Percentiles rank a stretch among this genome's conserved stretches.
Evolutionary conservation across 208 protist species (phyloP).

Genomic region (Crithidia fasciculata): DNA sequence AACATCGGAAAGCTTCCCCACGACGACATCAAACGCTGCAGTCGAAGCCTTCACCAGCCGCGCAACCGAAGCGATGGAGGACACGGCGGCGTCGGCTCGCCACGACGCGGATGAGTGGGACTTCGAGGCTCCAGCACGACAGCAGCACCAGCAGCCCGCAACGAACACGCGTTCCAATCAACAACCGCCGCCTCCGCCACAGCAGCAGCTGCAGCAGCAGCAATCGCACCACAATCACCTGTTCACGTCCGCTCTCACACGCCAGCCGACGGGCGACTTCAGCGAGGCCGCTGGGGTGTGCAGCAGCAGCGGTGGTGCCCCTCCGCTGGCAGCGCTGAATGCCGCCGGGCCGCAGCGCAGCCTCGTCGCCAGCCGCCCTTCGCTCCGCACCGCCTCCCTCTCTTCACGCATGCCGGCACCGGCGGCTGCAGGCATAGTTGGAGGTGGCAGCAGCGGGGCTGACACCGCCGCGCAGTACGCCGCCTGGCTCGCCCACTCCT

Average conservation of each 20-base stretch:
- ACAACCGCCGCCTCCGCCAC: neutral
- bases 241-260: neutral
- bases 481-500: neutral
- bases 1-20: conserved; percentile 1
- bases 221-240: neutral
- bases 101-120: conserved; percentile 21
- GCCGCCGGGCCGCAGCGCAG: conserved; percentile 6
- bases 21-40: neutral
- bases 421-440: neutral
- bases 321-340: neutral
- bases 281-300: neutral
- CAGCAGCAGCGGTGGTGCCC: neutral
- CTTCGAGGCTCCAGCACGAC: neutral
- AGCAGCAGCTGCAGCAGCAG: neutral
- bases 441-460: neutral
- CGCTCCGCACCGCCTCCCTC: conserved; percentile 2
- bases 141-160: neutral
- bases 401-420: neutral
- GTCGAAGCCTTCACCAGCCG: neutral
- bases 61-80: neutral
- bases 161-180: neutral
- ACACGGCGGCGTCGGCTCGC: neutral
- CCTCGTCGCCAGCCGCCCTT: conserved; percentile 3
- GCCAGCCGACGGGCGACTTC: neutral
- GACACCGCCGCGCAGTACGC: neutral